Base-by-base conservation (phyloP, 768 basidiomycete species). In the Hygrophoropsis aurantiaca region DNA sequence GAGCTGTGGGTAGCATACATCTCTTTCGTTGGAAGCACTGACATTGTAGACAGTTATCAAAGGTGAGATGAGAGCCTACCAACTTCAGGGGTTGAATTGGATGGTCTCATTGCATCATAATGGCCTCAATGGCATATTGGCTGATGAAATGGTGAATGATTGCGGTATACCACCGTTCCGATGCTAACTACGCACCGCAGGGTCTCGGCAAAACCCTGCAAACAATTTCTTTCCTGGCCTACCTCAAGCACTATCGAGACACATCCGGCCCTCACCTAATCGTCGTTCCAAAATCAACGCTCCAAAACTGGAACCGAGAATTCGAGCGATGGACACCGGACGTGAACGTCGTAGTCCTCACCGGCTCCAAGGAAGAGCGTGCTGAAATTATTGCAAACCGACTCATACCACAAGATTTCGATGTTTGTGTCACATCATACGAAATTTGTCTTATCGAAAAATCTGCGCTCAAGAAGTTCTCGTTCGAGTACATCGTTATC, bases 191-290 rank as follows among this genome's bases (percentile, higher is more conserved):
- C 10, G 13, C 15, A 32, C 19, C 19, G 1, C 60, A 93, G 91
- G 94, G 94, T 68, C 84, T 99, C 23, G 94, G 97, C 11, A 99
- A 99, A 78, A 99, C 97, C 0, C 78, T 98, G 0, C 97, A 99
- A 72, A 97, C 95, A 0, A 95, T 99, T 58, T 87, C 95, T 1
- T 99, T 99, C 78, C 83, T 97, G 20, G 82, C 92, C 5, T 98
- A 97, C 64, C 85, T 98, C 53, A 93, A 89, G 61, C 87, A 93
- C 62, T 83, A 93, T 63, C 79, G 78, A 19, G 78, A 77, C 48
- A 84, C 79, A 45, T 51, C 68, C 15, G 94, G 97, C 2, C 94
- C 92, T 3, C 95, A 98, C 66, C 81, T 98, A 19, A 82, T 99
- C 59, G 90, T 98, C 49, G 97, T 98, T 5, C 97, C 97, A n/a